These are phyloP conservation scores for Musa acuminata DNA, from an alignment of 176 grass and related monocot species.

Conservation along the genomic window DNA sequence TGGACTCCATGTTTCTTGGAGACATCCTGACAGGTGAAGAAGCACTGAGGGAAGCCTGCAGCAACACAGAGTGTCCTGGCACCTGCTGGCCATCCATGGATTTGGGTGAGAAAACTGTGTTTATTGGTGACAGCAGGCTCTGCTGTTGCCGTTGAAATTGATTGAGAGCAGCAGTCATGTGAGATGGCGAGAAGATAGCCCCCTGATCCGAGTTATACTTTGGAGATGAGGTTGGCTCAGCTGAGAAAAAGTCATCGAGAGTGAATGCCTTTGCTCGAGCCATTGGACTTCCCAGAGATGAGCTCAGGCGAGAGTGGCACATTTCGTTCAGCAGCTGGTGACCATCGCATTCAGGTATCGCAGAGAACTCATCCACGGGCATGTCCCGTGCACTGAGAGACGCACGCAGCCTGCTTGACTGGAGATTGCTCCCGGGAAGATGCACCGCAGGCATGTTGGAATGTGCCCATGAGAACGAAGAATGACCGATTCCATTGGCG, in stretches of 20 bases:
- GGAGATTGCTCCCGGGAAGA: slow-evolving; percentile 57
- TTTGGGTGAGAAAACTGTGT: no score
- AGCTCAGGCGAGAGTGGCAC: slow-evolving; percentile 37
- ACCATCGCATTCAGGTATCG: slow-evolving; percentile 28
- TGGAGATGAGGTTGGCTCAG: slow-evolving; percentile 52
- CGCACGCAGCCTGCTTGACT: slow-evolving; percentile 55
- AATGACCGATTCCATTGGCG: slow-evolving; percentile 11
- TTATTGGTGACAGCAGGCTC: no score
- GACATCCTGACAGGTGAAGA: slow-evolving; percentile 43
- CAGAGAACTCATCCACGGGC: neutral
- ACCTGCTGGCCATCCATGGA: neutral
- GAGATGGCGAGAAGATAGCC: slow-evolving; percentile 58
- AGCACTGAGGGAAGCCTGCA: slow-evolving; percentile 40
- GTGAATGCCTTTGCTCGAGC: slow-evolving; percentile 46
- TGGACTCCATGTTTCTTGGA: slow-evolving; percentile 50
- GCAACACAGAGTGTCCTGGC: slow-evolving; percentile 7
- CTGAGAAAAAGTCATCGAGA: slow-evolving; percentile 63
- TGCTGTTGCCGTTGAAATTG: slow-evolving; percentile 40
- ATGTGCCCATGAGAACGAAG: slow-evolving; percentile 25
- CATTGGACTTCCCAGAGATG: slow-evolving; percentile 30
- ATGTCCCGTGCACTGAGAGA: slow-evolving; percentile 66
- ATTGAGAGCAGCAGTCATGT: slow-evolving; percentile 56
- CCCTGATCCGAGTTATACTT: slow-evolving; percentile 58
- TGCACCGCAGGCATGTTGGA: slow-evolving; percentile 50
- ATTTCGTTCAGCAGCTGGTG: slow-evolving; percentile 39